Base-by-base conservation (phyloP, 225 moss, liverwort and hornwort species). In the Climacium dendroides region DNA sequence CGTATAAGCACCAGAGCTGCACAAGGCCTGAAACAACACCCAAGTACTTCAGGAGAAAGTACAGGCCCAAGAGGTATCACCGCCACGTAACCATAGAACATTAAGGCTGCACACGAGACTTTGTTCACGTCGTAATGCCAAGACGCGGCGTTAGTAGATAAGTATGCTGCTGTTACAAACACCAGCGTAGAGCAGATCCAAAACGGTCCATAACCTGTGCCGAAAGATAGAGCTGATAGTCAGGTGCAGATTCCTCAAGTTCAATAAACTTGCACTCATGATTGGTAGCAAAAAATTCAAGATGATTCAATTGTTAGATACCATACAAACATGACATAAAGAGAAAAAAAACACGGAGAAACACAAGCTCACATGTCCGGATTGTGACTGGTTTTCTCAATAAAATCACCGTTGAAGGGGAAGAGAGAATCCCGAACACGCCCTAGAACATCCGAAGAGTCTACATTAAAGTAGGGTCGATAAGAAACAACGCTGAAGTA, bases 131-230 rank as follows among this genome's bases (percentile, higher is more conserved):
- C 97, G 83, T 99, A 99, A 91, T 95, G 99, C 99, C 99, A 99
- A 48, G 94, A 91, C 80, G 89, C 94, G 28, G 93, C 87, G 87
- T 94, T 94, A 39, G 95, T 91, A 41, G 97, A 94, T 85, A 99
- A 87, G 79, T 97, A 99, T 8, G 99, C 99, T 84, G 99, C 96
- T 69, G 99, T 99, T 79, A 99, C 94, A 89, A 99, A 99, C 74
- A 99, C 97, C 89, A 99, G 90, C 11, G 99, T 97, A 9, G 99
- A 96, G 94, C 99, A 99, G 89, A 99, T 97, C 99, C 99, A 99
- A 87, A 97, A 99, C 17, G 99, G 99, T 84, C 99, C 99, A 89
- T 97, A n/a, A 99, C 97, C 97, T 97, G 88, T 71, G 82, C 67
- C 73, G 13, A 82, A 85, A 85, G 66, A 78, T 69, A 67, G 18